These are phyloP conservation scores for Fusarium cyanostomum DNA, from an alignment of 2,329 filamentous ascomycete genomes.

Conservation along the genomic window DNA sequence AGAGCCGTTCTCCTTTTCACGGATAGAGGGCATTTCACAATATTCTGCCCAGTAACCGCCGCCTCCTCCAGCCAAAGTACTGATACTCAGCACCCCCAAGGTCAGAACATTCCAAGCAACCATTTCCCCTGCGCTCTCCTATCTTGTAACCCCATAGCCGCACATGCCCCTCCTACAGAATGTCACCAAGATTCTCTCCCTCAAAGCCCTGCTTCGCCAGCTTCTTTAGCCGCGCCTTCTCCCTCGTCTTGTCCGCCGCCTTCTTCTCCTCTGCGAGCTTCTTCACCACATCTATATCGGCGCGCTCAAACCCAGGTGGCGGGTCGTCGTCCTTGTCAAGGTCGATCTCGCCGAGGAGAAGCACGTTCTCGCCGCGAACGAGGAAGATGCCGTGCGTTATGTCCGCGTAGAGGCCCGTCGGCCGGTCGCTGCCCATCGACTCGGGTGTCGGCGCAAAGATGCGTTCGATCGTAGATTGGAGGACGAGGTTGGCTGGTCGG, in stretches of 20 bases:
- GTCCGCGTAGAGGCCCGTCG: conserved; percentile 76
- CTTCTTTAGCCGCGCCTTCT: conserved; percentile 77
- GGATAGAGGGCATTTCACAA: conserved; percentile 66
- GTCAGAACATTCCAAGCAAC: conserved; percentile 13
- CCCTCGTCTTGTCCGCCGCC: conserved; percentile 71
- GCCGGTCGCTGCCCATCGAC: conserved; percentile 49
- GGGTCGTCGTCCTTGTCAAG: conserved; percentile 94
- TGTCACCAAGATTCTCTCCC: conserved; percentile 81
- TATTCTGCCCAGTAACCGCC: conserved; percentile 62
- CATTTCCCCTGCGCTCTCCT: neutral
- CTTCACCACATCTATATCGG: conserved; percentile 74
- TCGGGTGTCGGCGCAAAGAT: conserved; percentile 72
- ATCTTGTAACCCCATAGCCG: too few species aligned
- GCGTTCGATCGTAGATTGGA: conserved; percentile 91
- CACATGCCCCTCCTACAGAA: conserved; percentile 58
- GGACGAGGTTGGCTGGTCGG: conserved; percentile 83
- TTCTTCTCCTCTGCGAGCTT: conserved; percentile 78
- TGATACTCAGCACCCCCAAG: neutral
- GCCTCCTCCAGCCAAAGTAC: conserved; percentile 39
- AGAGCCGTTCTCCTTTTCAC: conserved; percentile 10
- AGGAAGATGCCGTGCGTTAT: conserved; percentile 87
- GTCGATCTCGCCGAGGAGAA: conserved; percentile 94
- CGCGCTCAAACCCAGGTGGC: conserved; percentile 74
- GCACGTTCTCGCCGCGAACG: conserved; percentile 95
- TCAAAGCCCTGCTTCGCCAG: conserved; percentile 85